Percentiles rank a stretch among this genome's conserved stretches.
These are phyloP conservation scores for Piloderma croceum DNA, from an alignment of 768 basidiomycete genomes.

Conservation along the genomic window DNA sequence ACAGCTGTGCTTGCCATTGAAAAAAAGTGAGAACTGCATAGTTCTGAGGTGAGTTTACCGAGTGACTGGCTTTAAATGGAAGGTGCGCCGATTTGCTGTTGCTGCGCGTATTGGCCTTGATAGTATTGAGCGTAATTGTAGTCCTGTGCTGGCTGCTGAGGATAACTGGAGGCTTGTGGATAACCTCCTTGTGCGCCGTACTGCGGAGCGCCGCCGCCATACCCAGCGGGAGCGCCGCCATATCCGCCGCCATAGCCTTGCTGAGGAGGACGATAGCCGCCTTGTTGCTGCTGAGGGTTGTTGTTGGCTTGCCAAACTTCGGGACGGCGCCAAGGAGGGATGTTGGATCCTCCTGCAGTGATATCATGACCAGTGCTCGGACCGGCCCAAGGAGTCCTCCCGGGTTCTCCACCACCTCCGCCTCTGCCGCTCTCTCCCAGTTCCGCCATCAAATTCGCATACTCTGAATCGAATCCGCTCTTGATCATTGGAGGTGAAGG, in stretches of 20 bases:
- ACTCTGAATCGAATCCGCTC: conserved; percentile 94
- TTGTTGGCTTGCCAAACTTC: conserved; percentile 70
- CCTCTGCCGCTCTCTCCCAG: conserved; percentile 78
- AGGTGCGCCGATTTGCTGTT: conserved; percentile 43
- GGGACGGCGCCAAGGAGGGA: conserved; percentile 89
- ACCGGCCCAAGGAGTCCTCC: conserved; percentile 51
- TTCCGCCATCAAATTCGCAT: conserved; percentile 95
- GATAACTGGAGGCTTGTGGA: conserved; percentile 30
- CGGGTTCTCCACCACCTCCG: conserved; percentile 45
- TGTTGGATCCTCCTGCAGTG: conserved; percentile 61
- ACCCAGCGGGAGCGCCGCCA: conserved; percentile 36
- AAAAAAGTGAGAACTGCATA: conserved; percentile 16
- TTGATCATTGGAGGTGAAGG: conserved; percentile 49
- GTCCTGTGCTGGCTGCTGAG: conserved; percentile 56
- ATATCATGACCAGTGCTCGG: conserved; percentile 57
- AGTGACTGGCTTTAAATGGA: neutral
- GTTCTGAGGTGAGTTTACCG: conserved; percentile 18
- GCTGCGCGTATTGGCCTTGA: conserved; percentile 81
- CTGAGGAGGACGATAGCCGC: conserved; percentile 69
- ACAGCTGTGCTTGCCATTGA: no score
- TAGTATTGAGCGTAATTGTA: conserved; percentile 87
- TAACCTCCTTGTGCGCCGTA: conserved; percentile 34
- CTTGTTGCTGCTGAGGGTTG: conserved; percentile 39
- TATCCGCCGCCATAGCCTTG: conserved; percentile 45
- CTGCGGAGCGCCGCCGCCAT: conserved; percentile 24